Evolutionary conservation across 2,329 filamentous ascomycete species (phyloP).

Genomic region (Trichoderma sp.): DNA sequence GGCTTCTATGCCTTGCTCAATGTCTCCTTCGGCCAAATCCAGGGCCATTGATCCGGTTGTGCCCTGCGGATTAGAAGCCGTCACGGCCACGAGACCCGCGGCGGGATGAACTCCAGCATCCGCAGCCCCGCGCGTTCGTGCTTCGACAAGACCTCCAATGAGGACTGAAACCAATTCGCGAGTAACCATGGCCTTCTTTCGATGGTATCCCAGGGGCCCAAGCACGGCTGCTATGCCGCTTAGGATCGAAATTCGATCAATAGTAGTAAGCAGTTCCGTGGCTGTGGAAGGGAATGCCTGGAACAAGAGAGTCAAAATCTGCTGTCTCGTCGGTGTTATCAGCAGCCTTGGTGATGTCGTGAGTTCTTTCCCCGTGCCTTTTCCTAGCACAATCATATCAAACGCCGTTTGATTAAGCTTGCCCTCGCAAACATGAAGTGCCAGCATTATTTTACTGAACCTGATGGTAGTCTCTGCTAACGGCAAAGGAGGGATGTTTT

Average conservation of each 20-base stretch:
- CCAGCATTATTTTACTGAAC: constrained; percentile 70
- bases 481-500: constrained; percentile 71
- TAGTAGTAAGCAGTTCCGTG: constrained; percentile 69
- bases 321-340: constrained; percentile 60
- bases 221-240: constrained; percentile 88
- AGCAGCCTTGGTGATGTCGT: constrained; percentile 60
- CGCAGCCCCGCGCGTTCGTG: constrained; percentile 89
- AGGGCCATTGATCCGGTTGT: constrained; percentile 56
- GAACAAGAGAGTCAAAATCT: constrained; percentile 68
- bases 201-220: constrained; percentile 74
- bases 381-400: constrained; percentile 68
- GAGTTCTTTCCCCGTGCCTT: constrained; percentile 53
- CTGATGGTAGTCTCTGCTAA: constrained; percentile 75
- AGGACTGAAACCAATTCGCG: constrained; percentile 83
- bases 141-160: constrained; percentile 84
- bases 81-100: constrained; percentile 77
- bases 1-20: constrained; percentile 67
- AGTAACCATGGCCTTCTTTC: constrained; percentile 90
- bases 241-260: constrained; percentile 77
- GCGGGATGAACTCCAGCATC: constrained; percentile 95
- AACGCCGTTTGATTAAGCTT: constrained; percentile 63
- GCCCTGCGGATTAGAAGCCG: constrained; percentile 54
- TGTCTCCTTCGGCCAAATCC: constrained; percentile 66
- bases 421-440: constrained; percentile 68
- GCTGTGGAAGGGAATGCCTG: constrained; percentile 70